Base-by-base conservation (phyloP, 2,329 filamentous ascomycete species). In the Aspergillus nomiae region DNA sequence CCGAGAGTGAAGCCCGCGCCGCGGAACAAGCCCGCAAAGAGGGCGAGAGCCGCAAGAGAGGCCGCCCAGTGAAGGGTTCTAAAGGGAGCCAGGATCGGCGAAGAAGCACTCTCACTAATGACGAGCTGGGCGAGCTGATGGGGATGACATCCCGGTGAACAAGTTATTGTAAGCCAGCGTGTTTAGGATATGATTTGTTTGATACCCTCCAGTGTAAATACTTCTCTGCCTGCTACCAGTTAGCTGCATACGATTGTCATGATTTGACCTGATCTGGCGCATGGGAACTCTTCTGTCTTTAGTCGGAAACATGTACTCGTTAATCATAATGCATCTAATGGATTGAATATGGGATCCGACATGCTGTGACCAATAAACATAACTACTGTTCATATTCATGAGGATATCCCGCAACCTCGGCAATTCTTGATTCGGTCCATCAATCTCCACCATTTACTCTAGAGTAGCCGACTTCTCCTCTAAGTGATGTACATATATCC, bases 21-120 rank as follows among this genome's bases (percentile, higher is more conserved):
- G 78, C 77, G 11, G 75, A 76, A 61, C 71, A 72, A 65, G 66
- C 71, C 24, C 71, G 72, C 56, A 74, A 74, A 63, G 74, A 75
- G 60, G 67, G 67, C 36, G 75, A 78, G 59, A 73, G 71, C 61
- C 74, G 75, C 50, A 79, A 78, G 63, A 68, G 76, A 67, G 76
- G 66, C 64, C 76, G 70, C 56, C 70, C 67, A 14, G 71, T 70
- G 24, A 75, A 73, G 64, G 63, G 56, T 54, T 65, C 69, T 45
- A 69, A 66, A 58, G 69, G 72, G 57, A 71, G 71, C 53, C 69
- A 70, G 26, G 74, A 71, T 38, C 72, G 75, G 51, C 74, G 80
- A 63, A 74, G 80, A 53, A 82, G 80, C 61, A 82, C 80, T 32
- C 70, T 82, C 28, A 81, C 77, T n/a, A 77, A 71, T 48, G 77